Percentiles rank a stretch among this genome's conserved stretches.
Evolutionary conservation across 2,329 filamentous ascomycete species (phyloP).

Genomic region (Aspergillus sp.): DNA sequence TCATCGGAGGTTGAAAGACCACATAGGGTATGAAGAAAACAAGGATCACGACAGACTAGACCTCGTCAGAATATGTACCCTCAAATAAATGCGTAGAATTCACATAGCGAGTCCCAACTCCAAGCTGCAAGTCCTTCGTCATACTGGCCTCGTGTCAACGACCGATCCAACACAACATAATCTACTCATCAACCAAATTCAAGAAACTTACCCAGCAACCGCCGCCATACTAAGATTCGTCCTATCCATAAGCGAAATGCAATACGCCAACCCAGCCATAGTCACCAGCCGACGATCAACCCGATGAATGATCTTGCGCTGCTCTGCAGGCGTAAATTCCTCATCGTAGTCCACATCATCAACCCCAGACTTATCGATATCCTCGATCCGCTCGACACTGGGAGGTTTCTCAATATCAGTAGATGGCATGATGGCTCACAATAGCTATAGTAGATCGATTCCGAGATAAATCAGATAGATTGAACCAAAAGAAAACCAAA

Average conservation of each 20-base stretch:
- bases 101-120: constrained; percentile 31
- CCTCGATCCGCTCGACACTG: constrained; percentile 21
- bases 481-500: not conserved
- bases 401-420: constrained; percentile 10
- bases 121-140: constrained; percentile 31
- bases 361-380: constrained; percentile 15
- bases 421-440: not conserved
- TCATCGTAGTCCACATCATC: constrained; percentile 24
- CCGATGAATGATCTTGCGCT: constrained; percentile 67
- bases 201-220: constrained; percentile 62
- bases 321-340: constrained; percentile 60
- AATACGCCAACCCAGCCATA: constrained; percentile 68
- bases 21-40: constrained; percentile 38
- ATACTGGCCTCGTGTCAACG: constrained; percentile 69
- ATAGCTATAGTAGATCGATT: not conserved
- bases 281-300: constrained; percentile 67
- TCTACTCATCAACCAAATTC: constrained; percentile 22
- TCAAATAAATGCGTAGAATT: not conserved
- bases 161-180: constrained; percentile 65
- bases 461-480: no score
- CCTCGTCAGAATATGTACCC: constrained; percentile 2
- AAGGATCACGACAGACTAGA: constrained; percentile 33
- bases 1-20: constrained; percentile 35
- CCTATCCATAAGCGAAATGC: constrained; percentile 74
- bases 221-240: constrained; percentile 70